Base-by-base conservation (phyloP, 345 rosid species). In the Syzygium jambos region DNA sequence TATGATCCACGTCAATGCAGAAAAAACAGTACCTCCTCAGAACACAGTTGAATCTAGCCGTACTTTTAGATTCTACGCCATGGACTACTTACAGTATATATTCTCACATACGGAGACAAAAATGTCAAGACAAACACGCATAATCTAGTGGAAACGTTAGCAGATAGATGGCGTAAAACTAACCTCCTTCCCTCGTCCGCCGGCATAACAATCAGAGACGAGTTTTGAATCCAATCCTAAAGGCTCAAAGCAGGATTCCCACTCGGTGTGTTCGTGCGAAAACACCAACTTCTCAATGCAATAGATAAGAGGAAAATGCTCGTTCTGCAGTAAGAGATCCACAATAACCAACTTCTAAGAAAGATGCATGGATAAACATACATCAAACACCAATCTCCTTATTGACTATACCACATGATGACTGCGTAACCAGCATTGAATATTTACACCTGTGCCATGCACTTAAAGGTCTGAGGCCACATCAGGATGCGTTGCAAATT, bases 241-340 rank as follows among this genome's bases (percentile, higher is more conserved):
- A 85, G 92, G 90, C 73, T 91, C 89, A 87, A 90, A 95, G 94
- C 99, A 96, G 5, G 97, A 90, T 82, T 94, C 95, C 99, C 99
- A 96, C 55, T 94, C 78, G 1, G 91, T 54, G 88, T 88, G 92
- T 86, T 94, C 91, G 54, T 57, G 90, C 90, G 94, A 89, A 41
- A 90, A 89, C 87, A 91, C 99, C 91, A 94, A 89, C 85, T 77
- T 89, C 95, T 96, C 99, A 2, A 97, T 85, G 87, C 99, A 97
- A 87, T 94, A 88, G 84, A 96, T 94, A 85, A 97, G 92, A 27
- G 93, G 94, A 87, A 96, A 96, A 91, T 97, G 97, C 52, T 94
- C 95, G 73, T 87, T 90, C 99, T 96, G 95, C 93, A 93, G 80
- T 34, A 68, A 16, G 89, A 92, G 41, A 89, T 43, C 43, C 43